Evolutionary conservation across 1,284 basidiomycete genomes (phyloP).

Genomic region (Puccinia polysora): DNA sequence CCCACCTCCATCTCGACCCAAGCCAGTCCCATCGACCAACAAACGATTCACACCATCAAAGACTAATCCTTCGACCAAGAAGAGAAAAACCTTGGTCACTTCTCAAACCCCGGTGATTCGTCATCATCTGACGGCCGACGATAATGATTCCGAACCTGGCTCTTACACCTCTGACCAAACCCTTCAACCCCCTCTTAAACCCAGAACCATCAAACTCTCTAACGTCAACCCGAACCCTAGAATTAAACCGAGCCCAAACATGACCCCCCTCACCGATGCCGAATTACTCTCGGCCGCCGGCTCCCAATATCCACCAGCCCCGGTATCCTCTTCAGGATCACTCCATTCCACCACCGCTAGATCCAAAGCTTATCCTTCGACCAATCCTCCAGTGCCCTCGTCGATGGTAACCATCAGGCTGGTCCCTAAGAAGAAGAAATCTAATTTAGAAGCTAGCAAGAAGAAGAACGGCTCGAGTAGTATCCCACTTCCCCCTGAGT

Average conservation of each 20-base stretch:
- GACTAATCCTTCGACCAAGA: slow-evolving; percentile 5
- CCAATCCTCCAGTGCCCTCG: background rate
- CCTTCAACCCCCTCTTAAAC: background rate
- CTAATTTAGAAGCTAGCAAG: background rate
- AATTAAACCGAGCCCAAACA: slow-evolving; percentile 8
- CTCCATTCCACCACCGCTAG: background rate
- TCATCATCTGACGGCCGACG: background rate
- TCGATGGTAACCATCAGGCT: slow-evolving; percentile 2
- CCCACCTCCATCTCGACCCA: too few species aligned
- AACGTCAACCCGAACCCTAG: slow-evolving; percentile 12
- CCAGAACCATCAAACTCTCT: background rate
- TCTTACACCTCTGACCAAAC: slow-evolving; percentile 20
- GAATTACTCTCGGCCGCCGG: slow-evolving; percentile 33
- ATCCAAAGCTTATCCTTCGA: background rate
- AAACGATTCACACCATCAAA: too few species aligned
- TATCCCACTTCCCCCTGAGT: background rate
- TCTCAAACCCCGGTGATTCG: background rate
- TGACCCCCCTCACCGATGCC: slow-evolving; percentile 30
- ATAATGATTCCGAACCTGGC: slow-evolving; percentile 10
- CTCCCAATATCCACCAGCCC: background rate
- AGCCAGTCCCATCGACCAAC: too few species aligned
- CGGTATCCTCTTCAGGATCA: background rate
- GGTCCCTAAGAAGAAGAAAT: background rate
- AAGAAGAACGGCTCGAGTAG: background rate
- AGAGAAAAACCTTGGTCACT: background rate